Evolutionary conservation across 176 grass and related monocot species (phyloP), one percentile per base, ranked within the genome.

Genomic region (Carex littledalei): DNA sequence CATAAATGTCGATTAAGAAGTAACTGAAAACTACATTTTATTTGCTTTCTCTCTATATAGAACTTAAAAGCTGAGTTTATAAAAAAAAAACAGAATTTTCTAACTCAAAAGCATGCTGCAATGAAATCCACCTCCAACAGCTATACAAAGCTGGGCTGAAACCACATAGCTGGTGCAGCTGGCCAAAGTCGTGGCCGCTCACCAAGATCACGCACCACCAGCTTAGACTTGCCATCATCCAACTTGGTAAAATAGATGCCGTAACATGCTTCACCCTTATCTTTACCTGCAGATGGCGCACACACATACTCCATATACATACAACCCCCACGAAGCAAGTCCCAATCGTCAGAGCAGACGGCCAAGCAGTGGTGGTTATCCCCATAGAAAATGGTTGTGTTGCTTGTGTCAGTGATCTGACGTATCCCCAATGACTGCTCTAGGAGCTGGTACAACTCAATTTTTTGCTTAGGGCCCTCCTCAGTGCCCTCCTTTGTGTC

Each of bases 101-200:
- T 39, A 69, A 34, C 66, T 18, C 66, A 69, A 15, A 69, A 70
- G 67, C 31, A 16, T 39, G 15, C 8, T 34, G 37, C 8, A 69
- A 39, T 49, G 47, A 11, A 37, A 69, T 18, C 29, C 34, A 18
- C 16, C 26, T 78, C 45, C 13, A 55, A 52, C 47, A 52, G 20
- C 52, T 80, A 80, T 62, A 59, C 78, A 9, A 80, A 58, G 78
- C 78, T 55, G 18, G 78, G 78, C 26, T 80, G 78, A 59, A 80
- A 17, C 78, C 78, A 80, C n/a, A 80, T 57, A 15, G 45, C 78
- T 10, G 78, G 54, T 58, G 78, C 78, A 59, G 41, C 6, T 45
- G 41, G 41, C 78, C 54, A 80, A 29, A 62, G 78, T 59, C 15
- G 13, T n/a, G 78, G 78, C 3, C 53, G 1, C 78, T 32, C 78